Evolutionary conservation across 345 rosid species (phyloP).

Genomic region (Citrus inodora): DNA sequence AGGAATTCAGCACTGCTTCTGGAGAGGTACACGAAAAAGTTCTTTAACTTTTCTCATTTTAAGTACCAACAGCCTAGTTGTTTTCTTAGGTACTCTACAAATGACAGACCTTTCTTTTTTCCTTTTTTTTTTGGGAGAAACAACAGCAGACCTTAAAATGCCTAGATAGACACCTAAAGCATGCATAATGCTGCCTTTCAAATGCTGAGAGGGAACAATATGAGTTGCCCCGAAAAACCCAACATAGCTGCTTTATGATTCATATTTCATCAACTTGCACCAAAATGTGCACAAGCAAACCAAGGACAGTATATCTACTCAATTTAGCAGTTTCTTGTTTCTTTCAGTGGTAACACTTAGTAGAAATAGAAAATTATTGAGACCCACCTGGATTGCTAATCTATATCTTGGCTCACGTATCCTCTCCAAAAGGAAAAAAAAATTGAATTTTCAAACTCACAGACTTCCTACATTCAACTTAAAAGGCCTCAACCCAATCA

Average conservation of each 20-base stretch:
- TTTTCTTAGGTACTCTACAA: conserved; percentile 2
- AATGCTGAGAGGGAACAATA: background rate
- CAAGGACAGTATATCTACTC: too few species aligned
- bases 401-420: too few species aligned
- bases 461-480: too few species aligned
- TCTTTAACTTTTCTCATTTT: conserved; percentile 4
- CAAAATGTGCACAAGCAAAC: background rate
- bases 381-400: too few species aligned
- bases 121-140: too few species aligned
- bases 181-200: background rate
- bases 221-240: background rate
- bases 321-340: too few species aligned
- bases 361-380: too few species aligned
- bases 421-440: too few species aligned
- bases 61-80: conserved; percentile 2
- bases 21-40: conserved; percentile 63
- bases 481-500: too few species aligned
- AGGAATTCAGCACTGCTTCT: conserved; percentile 83
- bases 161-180: background rate
- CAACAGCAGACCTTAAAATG: background rate
- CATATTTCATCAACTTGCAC: background rate
- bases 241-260: background rate
- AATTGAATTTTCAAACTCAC: too few species aligned
- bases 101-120: too few species aligned
- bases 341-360: too few species aligned